Base-by-base conservation (phyloP, 2,329 filamentous ascomycete genomes). In the Trichoderma sp. region DNA sequence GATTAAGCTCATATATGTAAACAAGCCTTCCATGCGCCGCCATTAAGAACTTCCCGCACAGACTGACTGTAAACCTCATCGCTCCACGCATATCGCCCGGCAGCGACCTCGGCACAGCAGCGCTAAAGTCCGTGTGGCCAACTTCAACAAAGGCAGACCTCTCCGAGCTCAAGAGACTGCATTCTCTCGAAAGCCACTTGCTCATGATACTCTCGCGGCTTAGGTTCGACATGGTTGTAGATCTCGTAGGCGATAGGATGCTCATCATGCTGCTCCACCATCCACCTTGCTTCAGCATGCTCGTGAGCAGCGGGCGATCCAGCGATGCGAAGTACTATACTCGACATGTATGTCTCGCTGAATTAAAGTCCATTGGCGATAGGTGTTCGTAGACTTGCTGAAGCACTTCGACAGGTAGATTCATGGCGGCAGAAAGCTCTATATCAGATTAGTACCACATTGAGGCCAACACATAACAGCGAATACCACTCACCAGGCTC, bases 251-350 rank as follows among this genome's bases (percentile, higher is more conserved):
- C 31, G 71, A 70, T n/a, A 76, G 65, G 35, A 79, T 74, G 53
- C 70, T 71, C 29, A 75, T 69, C 49, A 78, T 71, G 70, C 78
- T 79, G 67, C 73, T 81, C 79, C 80, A 85, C 84, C 87, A 88
- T 4, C 87, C 87, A 47, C 85, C 85, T 69, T 84, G 80, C 72
- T 81, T 83, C 56, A 90, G 74, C 85, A 89, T 89, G 2, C 73
- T 74, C 31, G 79, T 76, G 13, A 91, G 78, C 2, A 91, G 72
- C 2, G 73, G 77, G 53, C 78, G 77, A 61, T 88, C 79, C n/a
- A 91, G 76, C 61, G 87, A 86, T 27, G 83, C 83, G 47, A 83
- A 77, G 80, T 89, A 87, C 89, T 87, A 91, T 43, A 78, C 77
- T 57, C 84, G 83, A 74, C 88, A 91, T 21, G 84, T 84, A 71